Conservation (phyloP, 805 yeast genomes). For the Isabelozyma heimii region DNA sequence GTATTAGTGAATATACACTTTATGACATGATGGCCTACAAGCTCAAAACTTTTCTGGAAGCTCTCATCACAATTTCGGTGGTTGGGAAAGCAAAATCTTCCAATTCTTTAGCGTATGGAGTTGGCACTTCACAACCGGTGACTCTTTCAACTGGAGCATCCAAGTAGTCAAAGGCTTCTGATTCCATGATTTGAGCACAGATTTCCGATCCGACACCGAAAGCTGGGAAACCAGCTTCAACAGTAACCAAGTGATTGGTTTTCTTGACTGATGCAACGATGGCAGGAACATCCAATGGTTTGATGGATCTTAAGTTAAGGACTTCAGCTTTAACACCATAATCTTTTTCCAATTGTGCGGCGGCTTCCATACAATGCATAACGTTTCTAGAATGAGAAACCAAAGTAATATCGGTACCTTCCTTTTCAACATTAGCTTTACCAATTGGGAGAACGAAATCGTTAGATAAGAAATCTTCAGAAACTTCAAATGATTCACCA, state of each 20-base stretch:
- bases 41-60: constrained; percentile 74
- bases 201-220: constrained; percentile 99
- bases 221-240: constrained; percentile 97
- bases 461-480: constrained; percentile 83
- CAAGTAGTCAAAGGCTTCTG: constrained; percentile 95
- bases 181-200: constrained; percentile 96
- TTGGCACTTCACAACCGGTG: constrained; percentile 99
- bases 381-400: constrained; percentile 93
- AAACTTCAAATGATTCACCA: constrained; percentile 85
- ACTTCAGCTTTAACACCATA: constrained; percentile 91
- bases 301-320: constrained; percentile 91
- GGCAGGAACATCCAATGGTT: constrained; percentile 90
- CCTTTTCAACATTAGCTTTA: constrained; percentile 91
- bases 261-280: constrained; percentile 87
- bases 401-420: constrained; percentile 86
- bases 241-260: constrained; percentile 94
- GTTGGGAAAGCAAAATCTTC: constrained; percentile 99
- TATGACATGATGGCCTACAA: constrained; percentile 35
- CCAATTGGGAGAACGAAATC: constrained; percentile 94
- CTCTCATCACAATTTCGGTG: constrained; percentile 83
- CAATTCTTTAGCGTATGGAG: constrained; percentile 94
- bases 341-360: constrained; percentile 78
- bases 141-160: constrained; percentile 99
- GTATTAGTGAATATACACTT: neutral
- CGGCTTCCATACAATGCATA: constrained; percentile 82